Percentiles rank a stretch among this genome's conserved stretches.
Evolutionary conservation across 2,329 filamentous ascomycete genomes (phyloP).

Genomic region (Hypoxylon sp.): DNA sequence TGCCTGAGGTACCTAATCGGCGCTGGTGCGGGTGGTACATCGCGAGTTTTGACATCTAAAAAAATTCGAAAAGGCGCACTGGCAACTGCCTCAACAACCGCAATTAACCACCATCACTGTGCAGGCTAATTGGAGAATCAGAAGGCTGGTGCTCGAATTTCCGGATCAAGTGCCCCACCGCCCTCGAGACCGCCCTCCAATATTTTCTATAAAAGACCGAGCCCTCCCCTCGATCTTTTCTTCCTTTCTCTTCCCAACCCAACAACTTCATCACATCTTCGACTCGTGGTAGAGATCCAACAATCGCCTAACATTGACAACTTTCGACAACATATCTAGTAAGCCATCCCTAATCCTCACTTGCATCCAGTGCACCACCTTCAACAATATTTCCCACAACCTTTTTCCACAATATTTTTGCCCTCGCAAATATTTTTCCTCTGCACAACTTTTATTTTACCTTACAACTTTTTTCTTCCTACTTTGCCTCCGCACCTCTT

Average conservation of each 20-base stretch:
- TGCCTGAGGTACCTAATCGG: neutral
- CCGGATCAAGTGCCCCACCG: neutral
- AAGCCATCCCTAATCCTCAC: neutral
- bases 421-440: neutral
- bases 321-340: neutral
- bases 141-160: neutral
- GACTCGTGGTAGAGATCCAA: neutral
- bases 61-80: neutral
- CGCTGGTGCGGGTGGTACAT: neutral
- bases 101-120: neutral
- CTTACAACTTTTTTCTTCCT: too few species aligned
- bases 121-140: neutral
- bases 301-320: neutral
- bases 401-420: neutral
- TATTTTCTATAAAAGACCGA: neutral
- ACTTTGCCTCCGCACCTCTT: neutral
- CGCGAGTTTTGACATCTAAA: neutral
- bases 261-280: neutral
- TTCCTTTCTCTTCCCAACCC: neutral
- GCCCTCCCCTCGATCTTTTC: neutral
- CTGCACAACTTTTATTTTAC: neutral
- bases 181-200: neutral
- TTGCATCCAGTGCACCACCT: neutral
- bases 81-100: neutral
- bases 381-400: neutral